Base-by-base conservation (phyloP, 2,329 filamentous ascomycete genomes). In the Colletotrichum sp. region DNA sequence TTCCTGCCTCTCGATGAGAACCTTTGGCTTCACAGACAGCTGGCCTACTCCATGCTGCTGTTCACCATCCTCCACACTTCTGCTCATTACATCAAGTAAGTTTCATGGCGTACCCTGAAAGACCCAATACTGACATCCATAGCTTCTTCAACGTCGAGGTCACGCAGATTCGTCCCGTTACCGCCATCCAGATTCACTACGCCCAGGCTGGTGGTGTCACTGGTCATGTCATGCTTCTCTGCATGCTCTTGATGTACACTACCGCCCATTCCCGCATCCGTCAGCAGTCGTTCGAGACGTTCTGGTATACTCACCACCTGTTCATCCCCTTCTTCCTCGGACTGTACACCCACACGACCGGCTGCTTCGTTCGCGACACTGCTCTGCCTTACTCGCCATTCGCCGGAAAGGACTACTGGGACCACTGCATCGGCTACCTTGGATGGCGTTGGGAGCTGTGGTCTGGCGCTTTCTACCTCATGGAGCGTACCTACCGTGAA, bases 291-390 rank as follows among this genome's bases (percentile, higher is more conserved):
- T 99, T 96, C 81, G 97, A 99, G 86, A 97, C 96, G 0, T 99
- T 99, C 83, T 99, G 97, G 97, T 99, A 99, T 85, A 98, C 95
- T 1, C 97, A 99, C 84, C 97, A 99, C 80, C 90, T 99, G n/a
- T 98, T 98, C 80, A 94, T 99, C 74, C 96, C 97, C 3, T 99
- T 99, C 84, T 86, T 98, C 80, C 89, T 99, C 58, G 96, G 91
- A 59, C 92, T 99, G 78, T 99, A 98, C 84, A 98, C 96, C 15
- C 97, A 99, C 83, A 96, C 97, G 2, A 95, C 94, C 9, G 96
- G 95, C 73, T 99, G 97, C 85, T 99, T 99, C 86, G 97, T 99
- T 51, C 94, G 97, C 77, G 96, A 98, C 81, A 93, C 92, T 2
- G 83, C 87, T 8, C 80, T 90, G 0, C 90, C 92, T 3, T 89